A percentile compares a stretch with the other conserved stretches of the same genome.
Conservation (phyloP, 2,329 filamentous ascomycete genomes). For the Fusarium domesticum region DNA sequence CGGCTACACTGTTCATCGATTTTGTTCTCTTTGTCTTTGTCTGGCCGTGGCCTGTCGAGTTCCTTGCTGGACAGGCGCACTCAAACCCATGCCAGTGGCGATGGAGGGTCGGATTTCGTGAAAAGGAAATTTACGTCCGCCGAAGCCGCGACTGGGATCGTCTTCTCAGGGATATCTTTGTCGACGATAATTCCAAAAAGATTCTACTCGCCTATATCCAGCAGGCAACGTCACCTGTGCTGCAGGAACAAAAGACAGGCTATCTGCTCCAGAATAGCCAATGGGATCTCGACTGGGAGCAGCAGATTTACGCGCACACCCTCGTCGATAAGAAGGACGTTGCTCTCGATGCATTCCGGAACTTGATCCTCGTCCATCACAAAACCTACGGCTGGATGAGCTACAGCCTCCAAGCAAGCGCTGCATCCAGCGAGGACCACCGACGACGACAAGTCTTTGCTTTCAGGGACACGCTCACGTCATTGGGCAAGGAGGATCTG, state of each 20-base stretch:
- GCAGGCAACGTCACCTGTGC: constrained; percentile 64
- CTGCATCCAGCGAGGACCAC: constrained; percentile 56
- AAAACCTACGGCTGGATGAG: constrained; percentile 65
- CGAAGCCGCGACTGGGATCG: constrained; percentile 71
- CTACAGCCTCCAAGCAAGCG: constrained; percentile 57
- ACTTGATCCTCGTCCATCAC: constrained; percentile 66
- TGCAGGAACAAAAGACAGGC: constrained; percentile 75
- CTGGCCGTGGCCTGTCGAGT: constrained; percentile 71
- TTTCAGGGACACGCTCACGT: constrained; percentile 73
- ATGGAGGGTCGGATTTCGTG: constrained; percentile 69
- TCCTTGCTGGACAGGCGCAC: constrained; percentile 58
- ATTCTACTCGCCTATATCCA: constrained; percentile 61
- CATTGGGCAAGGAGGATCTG: constrained; percentile 78
- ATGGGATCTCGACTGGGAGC: constrained; percentile 84
- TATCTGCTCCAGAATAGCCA: constrained; percentile 81
- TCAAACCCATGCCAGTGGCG: constrained; percentile 71
- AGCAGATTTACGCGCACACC: constrained; percentile 71
- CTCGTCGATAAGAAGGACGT: constrained; percentile 63
- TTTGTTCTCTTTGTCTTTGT: constrained; percentile 66
- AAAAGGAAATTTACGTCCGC: constrained; percentile 77
- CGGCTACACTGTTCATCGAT: constrained; percentile 68
- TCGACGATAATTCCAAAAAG: constrained; percentile 49
- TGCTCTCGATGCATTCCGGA: constrained; percentile 65
- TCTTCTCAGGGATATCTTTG: constrained; percentile 53
- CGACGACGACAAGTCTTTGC: constrained; percentile 71